Percentiles rank a stretch among this genome's conserved stretches.
phyloP scores from a whole-genome alignment of 345 rosid species.

The Pugionium cornutum region DNA sequence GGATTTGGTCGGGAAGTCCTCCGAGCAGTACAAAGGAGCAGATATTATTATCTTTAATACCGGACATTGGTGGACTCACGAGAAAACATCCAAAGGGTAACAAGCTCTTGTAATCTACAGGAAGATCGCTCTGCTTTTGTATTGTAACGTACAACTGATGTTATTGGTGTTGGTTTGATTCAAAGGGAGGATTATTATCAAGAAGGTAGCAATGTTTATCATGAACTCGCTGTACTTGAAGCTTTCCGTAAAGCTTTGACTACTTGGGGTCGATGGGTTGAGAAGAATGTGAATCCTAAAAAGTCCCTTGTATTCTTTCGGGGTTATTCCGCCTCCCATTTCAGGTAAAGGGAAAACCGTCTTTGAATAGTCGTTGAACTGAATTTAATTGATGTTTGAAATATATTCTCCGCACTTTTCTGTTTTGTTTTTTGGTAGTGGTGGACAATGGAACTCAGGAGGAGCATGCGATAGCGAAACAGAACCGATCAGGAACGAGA shows the following conservation, averaged over 20 bases:
- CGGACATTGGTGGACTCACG: conserved; percentile 95
- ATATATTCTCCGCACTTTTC: too few relatives aligned
- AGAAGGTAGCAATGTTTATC: conserved; percentile 89
- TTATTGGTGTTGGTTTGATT: conserved; percentile 3
- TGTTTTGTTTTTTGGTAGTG: conserved; percentile 36
- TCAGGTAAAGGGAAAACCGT: conserved; percentile 55
- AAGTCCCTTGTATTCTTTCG: conserved; percentile 84
- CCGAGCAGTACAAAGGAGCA: conserved; percentile 71
- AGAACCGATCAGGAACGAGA: conserved; percentile 76
- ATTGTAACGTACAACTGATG: conserved; percentile 19
- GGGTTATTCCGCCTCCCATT: conserved; percentile 89
- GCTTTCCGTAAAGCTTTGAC: conserved; percentile 94
- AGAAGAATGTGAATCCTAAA: conserved; percentile 67
- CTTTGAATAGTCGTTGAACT: neutral
- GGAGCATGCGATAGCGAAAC: conserved; percentile 87
- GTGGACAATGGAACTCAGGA: conserved; percentile 99
- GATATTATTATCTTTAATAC: conserved; percentile 50
- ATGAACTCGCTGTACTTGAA: conserved; percentile 78
- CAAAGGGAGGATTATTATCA: conserved; percentile 92
- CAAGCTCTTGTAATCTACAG: neutral
- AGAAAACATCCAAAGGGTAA: conserved; percentile 90
- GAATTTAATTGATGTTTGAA: neutral
- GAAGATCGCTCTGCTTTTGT: conserved; percentile 5
- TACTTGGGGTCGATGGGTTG: conserved; percentile 95
- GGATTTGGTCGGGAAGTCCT: conserved; percentile 75